These are phyloP conservation scores for Sphagnum contortum DNA, from an alignment of 225 moss, liverwort and hornwort species.

Conservation along the genomic window DNA sequence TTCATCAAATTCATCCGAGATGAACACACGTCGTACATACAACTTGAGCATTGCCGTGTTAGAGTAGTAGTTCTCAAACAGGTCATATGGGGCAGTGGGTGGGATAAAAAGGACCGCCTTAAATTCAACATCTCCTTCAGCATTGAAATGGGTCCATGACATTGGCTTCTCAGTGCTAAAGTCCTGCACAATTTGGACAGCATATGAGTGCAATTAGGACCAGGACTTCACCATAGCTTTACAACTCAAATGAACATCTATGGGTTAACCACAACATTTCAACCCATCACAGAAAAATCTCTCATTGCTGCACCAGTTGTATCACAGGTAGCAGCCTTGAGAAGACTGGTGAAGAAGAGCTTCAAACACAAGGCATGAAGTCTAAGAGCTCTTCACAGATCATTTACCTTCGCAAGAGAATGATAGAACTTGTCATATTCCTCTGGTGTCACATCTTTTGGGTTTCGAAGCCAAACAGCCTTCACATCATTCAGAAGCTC, in stretches of 20 bases:
- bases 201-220: not conserved
- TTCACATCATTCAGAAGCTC: slow-evolving; percentile 86
- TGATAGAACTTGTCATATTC: slow-evolving; percentile 88
- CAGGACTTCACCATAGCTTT: no score
- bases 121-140: slow-evolving; percentile 92
- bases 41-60: slow-evolving; percentile 65
- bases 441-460: slow-evolving; percentile 78
- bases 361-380: no score
- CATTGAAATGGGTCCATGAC: slow-evolving; percentile 77
- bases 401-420: slow-evolving; percentile 69
- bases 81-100: slow-evolving; percentile 42
- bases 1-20: slow-evolving; percentile 74
- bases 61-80: slow-evolving; percentile 75
- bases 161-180: slow-evolving; percentile 60
- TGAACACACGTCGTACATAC: slow-evolving; percentile 66
- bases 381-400: not conserved
- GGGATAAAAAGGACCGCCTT: slow-evolving; percentile 75
- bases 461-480: slow-evolving; percentile 88
- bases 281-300: no score
- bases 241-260: no score
- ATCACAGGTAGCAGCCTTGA: no score
- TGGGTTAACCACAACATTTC: no score
- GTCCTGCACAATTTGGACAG: slow-evolving; percentile 30
- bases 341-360: no score
- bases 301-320: no score